A percentile compares a stretch with the other conserved stretches of the same genome.
Conservation (phyloP, 2,329 filamentous ascomycete species). For the Esteya vermicola region DNA sequence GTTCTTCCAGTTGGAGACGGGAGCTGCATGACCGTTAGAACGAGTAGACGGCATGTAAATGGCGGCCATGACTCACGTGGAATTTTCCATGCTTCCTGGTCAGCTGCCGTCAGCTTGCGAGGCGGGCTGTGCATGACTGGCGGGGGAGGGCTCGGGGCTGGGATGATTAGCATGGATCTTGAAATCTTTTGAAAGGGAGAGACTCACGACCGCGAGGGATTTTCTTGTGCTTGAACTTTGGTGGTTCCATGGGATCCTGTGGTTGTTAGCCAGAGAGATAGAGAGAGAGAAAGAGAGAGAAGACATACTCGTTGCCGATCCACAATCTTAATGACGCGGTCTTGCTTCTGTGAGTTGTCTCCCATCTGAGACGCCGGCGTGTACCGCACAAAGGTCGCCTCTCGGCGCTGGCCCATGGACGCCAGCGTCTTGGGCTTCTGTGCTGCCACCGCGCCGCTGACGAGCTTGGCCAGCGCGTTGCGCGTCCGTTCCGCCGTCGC, state of each 20-base stretch:
- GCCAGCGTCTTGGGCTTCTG: conserved; percentile 96
- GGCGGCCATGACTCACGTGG: conserved; percentile 24
- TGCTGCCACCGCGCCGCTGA: conserved; percentile 72
- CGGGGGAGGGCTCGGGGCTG: conserved; percentile 71
- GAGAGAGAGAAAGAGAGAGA: neutral
- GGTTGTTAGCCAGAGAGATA: neutral
- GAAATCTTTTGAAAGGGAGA: neutral
- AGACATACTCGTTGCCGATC: conserved; percentile 53
- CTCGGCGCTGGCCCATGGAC: conserved; percentile 47
- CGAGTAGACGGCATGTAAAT: neutral
- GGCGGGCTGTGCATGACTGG: conserved; percentile 93
- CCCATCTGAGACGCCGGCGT: conserved; percentile 97
- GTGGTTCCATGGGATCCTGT: conserved; percentile 81
- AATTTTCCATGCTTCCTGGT: conserved; percentile 92
- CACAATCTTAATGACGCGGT: conserved; percentile 97
- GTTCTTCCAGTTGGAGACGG: conserved; percentile 98
- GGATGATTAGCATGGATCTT: neutral
- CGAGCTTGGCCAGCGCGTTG: conserved; percentile 66
- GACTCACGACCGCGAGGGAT: conserved; percentile 48
- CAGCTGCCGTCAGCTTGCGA: conserved; percentile 86
- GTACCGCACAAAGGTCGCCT: conserved; percentile 89
- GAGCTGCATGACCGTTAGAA: conserved; percentile 30
- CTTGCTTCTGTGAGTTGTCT: conserved; percentile 69
- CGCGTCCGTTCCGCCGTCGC: conserved; percentile 80
- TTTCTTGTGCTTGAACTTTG: conserved; percentile 98